Evolutionary conservation across 2,329 filamentous ascomycete genomes (phyloP).

Genomic region (Fusarium xyrophilum): DNA sequence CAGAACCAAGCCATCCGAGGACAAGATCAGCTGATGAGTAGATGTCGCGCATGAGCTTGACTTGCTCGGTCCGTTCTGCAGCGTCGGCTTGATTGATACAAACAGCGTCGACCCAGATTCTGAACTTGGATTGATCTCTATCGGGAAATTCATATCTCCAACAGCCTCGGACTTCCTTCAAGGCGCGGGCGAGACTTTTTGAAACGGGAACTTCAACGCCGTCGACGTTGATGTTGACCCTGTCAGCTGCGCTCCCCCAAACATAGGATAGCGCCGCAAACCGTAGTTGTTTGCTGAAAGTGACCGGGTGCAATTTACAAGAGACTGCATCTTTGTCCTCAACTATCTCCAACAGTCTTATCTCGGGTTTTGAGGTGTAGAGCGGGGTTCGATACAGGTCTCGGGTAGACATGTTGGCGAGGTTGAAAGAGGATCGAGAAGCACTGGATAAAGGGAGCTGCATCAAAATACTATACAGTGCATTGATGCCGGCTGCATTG

Average conservation of each 20-base stretch:
- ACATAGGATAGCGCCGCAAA: background rate
- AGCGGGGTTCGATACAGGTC: background rate
- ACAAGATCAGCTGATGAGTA: conserved; percentile 4
- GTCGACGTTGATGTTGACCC: background rate
- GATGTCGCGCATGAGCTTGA: conserved; percentile 11
- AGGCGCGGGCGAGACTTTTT: background rate
- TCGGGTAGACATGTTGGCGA: background rate
- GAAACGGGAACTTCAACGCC: background rate
- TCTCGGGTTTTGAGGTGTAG: background rate
- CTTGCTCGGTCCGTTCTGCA: conserved; percentile 4
- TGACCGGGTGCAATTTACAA: background rate
- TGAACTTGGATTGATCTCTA: background rate
- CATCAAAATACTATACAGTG: fast-evolving
- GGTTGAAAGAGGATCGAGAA: too few species aligned
- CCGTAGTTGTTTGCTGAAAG: background rate
- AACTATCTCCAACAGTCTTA: background rate
- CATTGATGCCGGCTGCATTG: fast-evolving
- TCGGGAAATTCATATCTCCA: background rate
- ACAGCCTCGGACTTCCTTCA: background rate
- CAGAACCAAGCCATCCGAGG: background rate
- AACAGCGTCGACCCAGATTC: conserved; percentile 6
- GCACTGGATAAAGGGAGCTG: background rate
- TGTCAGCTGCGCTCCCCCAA: background rate
- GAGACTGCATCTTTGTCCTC: background rate
- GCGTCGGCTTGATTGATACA: background rate